Evolutionary conservation across 306 rosid genomes (phyloP).

Genomic region (Inga laurina): DNA sequence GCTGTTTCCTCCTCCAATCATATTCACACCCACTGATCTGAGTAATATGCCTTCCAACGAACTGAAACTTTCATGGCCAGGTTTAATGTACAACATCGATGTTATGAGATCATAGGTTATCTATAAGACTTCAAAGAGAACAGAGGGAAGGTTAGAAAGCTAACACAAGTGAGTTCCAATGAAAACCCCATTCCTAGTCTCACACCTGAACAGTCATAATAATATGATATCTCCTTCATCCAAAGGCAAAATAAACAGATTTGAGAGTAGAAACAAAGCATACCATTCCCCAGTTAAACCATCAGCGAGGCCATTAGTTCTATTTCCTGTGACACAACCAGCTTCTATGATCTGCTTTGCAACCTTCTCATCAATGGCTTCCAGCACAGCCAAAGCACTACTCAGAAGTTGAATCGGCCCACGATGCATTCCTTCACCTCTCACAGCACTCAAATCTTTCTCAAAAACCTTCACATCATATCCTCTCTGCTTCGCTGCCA

Average conservation of each 20-base stretch:
- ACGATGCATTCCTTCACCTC: slow-evolving; percentile 51
- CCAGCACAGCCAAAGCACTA: slow-evolving; percentile 43
- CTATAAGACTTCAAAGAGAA: too few relatives aligned
- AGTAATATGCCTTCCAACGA: neutral
- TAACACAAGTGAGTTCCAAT: too few relatives aligned
- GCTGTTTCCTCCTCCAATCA: neutral
- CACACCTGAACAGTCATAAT: too few relatives aligned
- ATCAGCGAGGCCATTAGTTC: slow-evolving; percentile 56
- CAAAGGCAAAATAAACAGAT: neutral
- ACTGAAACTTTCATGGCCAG: neutral
- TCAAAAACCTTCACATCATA: slow-evolving; percentile 47
- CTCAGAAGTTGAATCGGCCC: slow-evolving; percentile 54
- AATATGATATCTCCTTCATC: too few relatives aligned
- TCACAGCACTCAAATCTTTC: slow-evolving; percentile 47
- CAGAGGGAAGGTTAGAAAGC: too few relatives aligned
- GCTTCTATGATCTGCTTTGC: slow-evolving; percentile 38
- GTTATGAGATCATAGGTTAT: too few relatives aligned
- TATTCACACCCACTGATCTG: neutral
- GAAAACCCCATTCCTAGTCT: too few relatives aligned
- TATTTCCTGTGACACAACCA: slow-evolving; percentile 52
- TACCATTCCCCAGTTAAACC: slow-evolving; percentile 53
- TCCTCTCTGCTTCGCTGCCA: slow-evolving; percentile 45
- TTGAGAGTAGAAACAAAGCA: neutral
- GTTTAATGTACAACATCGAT: too few relatives aligned
- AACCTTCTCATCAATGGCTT: slow-evolving; percentile 44